Conservation (phyloP, 164 flowering plant species). For the Magnolia officinalis region DNA sequence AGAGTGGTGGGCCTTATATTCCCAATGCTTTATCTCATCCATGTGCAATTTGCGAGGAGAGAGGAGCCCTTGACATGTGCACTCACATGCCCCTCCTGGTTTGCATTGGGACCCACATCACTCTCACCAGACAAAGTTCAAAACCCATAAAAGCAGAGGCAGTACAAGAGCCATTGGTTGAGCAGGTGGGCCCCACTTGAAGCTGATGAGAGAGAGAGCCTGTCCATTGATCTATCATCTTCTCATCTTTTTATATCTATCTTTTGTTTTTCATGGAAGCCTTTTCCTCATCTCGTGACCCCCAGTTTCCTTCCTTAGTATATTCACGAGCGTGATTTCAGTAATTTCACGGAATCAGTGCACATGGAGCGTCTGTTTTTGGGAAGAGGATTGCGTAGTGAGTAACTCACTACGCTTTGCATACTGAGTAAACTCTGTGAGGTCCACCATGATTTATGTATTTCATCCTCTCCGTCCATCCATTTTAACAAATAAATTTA, state of each 20-base stretch:
- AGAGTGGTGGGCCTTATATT: background rate
- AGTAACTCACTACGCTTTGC: too few relatives aligned
- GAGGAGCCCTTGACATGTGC: slow-evolving; percentile 5
- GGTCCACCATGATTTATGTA: too few relatives aligned
- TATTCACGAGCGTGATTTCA: too few relatives aligned
- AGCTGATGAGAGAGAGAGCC: background rate
- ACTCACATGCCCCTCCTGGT: slow-evolving; percentile 6
- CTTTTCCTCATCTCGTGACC: background rate
- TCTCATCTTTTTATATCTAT: background rate
- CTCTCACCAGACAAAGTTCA: background rate
- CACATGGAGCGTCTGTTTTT: background rate
- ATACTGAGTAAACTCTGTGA: too few relatives aligned
- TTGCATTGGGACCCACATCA: slow-evolving; percentile 1
- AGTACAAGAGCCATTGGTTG: background rate
- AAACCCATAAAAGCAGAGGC: background rate
- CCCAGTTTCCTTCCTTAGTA: background rate
- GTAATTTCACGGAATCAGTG: background rate
- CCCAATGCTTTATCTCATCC: slow-evolving; percentile 4
- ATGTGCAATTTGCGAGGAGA: background rate
- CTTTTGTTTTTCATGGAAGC: background rate
- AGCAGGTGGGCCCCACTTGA: background rate
- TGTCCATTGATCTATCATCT: background rate
- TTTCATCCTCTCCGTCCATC: too few relatives aligned
- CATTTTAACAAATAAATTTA: too few relatives aligned
- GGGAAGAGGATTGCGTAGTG: too few relatives aligned